phyloP scores from a whole-genome alignment of 2,329 filamentous ascomycete species.

The Penicillium sp. region DNA sequence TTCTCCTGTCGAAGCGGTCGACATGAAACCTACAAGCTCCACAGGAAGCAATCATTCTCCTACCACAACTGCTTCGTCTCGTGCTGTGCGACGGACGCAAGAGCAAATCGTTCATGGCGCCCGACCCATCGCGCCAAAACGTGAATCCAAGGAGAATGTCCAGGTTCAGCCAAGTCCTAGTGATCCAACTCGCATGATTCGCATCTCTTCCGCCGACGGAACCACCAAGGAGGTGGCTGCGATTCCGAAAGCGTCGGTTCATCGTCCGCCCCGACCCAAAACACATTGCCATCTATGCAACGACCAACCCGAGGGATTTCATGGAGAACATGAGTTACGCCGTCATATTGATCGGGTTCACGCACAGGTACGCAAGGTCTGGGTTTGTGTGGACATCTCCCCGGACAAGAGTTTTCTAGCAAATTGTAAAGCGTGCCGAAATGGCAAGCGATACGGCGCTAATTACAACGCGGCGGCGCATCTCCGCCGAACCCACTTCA shows the following conservation, averaged over 20 bases:
- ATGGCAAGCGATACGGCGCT: constrained; percentile 73
- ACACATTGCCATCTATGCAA: constrained; percentile 65
- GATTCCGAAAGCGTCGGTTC: constrained; percentile 51
- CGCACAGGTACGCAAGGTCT: constrained; percentile 52
- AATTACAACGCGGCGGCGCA: constrained; percentile 96
- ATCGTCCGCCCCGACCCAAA: constrained; percentile 64
- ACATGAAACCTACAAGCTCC: constrained; percentile 49
- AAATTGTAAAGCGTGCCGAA: constrained; percentile 77
- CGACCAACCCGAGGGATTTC: constrained; percentile 70
- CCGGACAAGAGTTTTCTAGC: constrained; percentile 59
- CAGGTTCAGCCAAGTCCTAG: constrained; percentile 22
- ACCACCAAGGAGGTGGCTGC: constrained; percentile 51
- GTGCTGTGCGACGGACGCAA: constrained; percentile 42
- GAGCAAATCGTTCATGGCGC: constrained; percentile 45
- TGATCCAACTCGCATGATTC: constrained; percentile 45
- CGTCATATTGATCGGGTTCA: constrained; percentile 66
- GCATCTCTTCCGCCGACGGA: constrained; percentile 48
- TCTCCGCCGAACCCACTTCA: constrained; percentile 81
- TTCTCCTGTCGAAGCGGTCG: constrained; percentile 37
- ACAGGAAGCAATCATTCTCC: constrained; percentile 42
- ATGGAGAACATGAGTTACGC: constrained; percentile 76
- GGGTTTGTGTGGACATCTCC: constrained; percentile 57
- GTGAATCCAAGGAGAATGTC: constrained; percentile 29
- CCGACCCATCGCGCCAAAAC: constrained; percentile 48
- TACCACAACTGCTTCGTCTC: constrained; percentile 34